These are phyloP conservation scores for Silene latifolia DNA, from an alignment of 148 eudicot species.

Conservation along the genomic window DNA sequence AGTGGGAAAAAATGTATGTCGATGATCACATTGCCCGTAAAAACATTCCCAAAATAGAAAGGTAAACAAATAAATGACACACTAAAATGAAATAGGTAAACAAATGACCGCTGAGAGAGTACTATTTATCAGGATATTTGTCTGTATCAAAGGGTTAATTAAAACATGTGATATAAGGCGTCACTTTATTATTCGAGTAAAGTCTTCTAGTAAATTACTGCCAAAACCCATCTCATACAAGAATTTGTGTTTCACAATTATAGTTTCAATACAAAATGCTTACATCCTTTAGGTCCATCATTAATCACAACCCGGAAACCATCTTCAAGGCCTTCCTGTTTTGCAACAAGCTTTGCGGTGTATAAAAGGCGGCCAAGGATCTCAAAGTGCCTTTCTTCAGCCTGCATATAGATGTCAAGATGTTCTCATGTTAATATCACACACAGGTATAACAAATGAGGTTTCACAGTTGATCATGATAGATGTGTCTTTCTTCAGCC, in stretches of 20 bases:
- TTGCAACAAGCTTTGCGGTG: conserved; percentile 79
- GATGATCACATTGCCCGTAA: too few species aligned
- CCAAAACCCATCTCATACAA: too few species aligned
- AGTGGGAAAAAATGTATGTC: too few species aligned
- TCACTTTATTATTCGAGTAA: too few species aligned
- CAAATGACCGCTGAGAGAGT: too few species aligned
- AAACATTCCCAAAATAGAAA: too few species aligned
- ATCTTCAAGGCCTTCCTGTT: conserved; percentile 89
- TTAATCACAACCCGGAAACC: conserved; percentile 84
- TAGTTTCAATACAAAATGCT: conserved; percentile 8
- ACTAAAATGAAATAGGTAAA: too few species aligned
- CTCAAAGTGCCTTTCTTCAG: conserved; percentile 80
- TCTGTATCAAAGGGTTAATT: too few species aligned
- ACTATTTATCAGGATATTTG: too few species aligned
- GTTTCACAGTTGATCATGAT: neutral
- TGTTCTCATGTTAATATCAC: neutral
- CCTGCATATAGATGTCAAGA: conserved; percentile 35
- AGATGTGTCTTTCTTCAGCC: neutral
- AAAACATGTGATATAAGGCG: too few species aligned
- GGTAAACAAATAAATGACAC: too few species aligned
- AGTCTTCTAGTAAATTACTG: too few species aligned
- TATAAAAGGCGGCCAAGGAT: conserved; percentile 83
- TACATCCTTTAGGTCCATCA: conserved; percentile 87
- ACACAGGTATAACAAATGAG: neutral
- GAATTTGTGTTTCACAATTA: neutral